Percentiles rank a stretch among this genome's conserved stretches.
phyloP scores from a whole-genome alignment of 768 basidiomycete genomes.

The Auriscalpium orientale region DNA sequence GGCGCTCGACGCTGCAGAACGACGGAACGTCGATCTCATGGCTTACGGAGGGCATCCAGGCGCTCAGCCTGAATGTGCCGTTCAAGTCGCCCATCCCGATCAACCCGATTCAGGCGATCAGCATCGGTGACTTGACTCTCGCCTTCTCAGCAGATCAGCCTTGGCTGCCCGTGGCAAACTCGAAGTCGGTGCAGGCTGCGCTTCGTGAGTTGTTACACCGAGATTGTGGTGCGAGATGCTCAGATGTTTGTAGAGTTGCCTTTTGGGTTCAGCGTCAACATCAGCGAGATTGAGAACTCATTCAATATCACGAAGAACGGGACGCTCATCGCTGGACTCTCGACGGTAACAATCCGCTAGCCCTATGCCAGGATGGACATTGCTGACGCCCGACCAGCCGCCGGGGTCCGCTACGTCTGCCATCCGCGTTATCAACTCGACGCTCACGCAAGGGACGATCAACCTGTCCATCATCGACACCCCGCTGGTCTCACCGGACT shows the following conservation, averaged over 20 bases:
- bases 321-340: conserved; percentile 45
- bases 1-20: conserved; percentile 47
- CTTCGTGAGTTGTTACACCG: conserved; percentile 35
- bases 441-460: conserved; percentile 54
- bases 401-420: conserved; percentile 56
- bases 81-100: conserved; percentile 47
- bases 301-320: conserved; percentile 55
- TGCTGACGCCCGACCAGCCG: conserved; percentile 31
- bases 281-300: conserved; percentile 55
- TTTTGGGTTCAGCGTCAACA: conserved; percentile 57
- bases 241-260: conserved; percentile 45
- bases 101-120: conserved; percentile 56
- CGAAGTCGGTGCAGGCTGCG: conserved; percentile 50
- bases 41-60: conserved; percentile 54
- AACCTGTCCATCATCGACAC: conserved; percentile 56
- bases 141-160: conserved; percentile 44
- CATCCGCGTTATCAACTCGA: conserved; percentile 42
- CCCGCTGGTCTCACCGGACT: conserved; percentile 38
- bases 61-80: conserved; percentile 53
- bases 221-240: background rate
- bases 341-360: conserved; percentile 35
- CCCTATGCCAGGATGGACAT: background rate
- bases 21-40: conserved; percentile 56
- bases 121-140: conserved; percentile 52
- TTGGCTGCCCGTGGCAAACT: conserved; percentile 52